Percentiles rank a stretch among this genome's conserved stretches.
Evolutionary conservation across 805 yeast genomes (phyloP).

Genomic region (Pichia deserticola): DNA sequence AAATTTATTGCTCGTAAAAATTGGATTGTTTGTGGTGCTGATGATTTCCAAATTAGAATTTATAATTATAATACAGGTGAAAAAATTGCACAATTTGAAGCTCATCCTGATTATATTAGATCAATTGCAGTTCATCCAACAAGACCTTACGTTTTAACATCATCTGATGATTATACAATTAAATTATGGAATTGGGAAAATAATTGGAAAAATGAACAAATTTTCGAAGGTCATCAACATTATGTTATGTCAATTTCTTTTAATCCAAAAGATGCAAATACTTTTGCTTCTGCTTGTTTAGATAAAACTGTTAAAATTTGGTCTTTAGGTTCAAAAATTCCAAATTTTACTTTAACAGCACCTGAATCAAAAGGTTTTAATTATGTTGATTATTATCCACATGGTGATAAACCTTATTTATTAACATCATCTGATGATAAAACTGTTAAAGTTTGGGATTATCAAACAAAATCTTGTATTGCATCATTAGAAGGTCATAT

Average conservation of each 20-base stretch:
- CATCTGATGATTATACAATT: conserved; percentile 86
- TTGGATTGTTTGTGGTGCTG: conserved; percentile 95
- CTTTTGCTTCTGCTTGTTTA: conserved; percentile 94
- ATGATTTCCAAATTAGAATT: conserved; percentile 90
- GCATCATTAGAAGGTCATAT: conserved; percentile 93
- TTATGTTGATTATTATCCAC: conserved; percentile 94
- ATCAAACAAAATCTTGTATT: conserved; percentile 92
- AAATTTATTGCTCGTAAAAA: conserved; percentile 91
- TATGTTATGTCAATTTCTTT: conserved; percentile 91
- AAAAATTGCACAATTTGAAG: conserved; percentile 90
- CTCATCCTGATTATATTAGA: conserved; percentile 95
- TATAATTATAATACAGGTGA: conserved; percentile 95
- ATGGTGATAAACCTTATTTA: conserved; percentile 93
- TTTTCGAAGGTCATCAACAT: conserved; percentile 93
- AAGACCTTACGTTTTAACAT: conserved; percentile 80
- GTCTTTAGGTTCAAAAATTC: conserved; percentile 81
- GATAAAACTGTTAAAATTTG: conserved; percentile 96
- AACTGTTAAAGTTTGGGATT: conserved; percentile 89
- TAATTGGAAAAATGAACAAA: conserved; percentile 83
- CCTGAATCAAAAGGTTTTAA: conserved; percentile 93
- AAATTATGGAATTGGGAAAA: conserved; percentile 98
- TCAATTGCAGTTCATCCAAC: conserved; percentile 91
- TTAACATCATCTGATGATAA: conserved; percentile 88
- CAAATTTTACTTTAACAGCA: conserved; percentile 87
- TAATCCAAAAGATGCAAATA: conserved; percentile 95